Conservation (phyloP, 2,329 filamentous ascomycete genomes). For the Cadophora malorum region DNA sequence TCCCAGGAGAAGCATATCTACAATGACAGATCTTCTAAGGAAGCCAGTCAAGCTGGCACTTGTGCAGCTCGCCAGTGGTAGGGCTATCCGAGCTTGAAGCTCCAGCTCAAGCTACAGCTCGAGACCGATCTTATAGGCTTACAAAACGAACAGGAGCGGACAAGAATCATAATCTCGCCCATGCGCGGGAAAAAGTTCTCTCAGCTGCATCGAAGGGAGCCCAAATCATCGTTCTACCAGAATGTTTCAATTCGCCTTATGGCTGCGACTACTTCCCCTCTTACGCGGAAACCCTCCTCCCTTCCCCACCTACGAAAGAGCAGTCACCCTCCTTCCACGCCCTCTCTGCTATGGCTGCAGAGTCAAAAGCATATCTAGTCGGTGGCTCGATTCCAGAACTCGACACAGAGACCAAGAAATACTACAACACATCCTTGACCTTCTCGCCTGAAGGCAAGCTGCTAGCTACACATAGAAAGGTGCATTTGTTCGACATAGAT, state of each 20-base stretch:
- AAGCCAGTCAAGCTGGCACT: slow-evolving; percentile 80
- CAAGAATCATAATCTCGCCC: slow-evolving; percentile 83
- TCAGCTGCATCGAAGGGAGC: slow-evolving; percentile 80
- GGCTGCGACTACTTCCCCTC: slow-evolving; percentile 88
- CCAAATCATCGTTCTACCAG: slow-evolving; percentile 87
- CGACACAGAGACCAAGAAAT: slow-evolving; percentile 65
- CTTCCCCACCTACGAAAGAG: slow-evolving; percentile 72
- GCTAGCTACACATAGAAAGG: slow-evolving; percentile 88
- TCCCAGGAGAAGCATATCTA: slow-evolving; percentile 30
- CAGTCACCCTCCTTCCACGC: slow-evolving; percentile 87
- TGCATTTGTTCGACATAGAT: slow-evolving; percentile 97
- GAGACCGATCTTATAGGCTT: slow-evolving; percentile 4
- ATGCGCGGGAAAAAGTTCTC: slow-evolving; percentile 81
- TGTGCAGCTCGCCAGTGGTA: slow-evolving; percentile 79
- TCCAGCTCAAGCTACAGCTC: neutral
- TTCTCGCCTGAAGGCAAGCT: slow-evolving; percentile 82
- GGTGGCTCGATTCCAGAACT: slow-evolving; percentile 93
- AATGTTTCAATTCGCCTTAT: slow-evolving; percentile 99
- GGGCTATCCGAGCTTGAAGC: slow-evolving; percentile 27
- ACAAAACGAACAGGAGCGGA: slow-evolving; percentile 63
- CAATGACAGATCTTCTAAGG: slow-evolving; percentile 61
- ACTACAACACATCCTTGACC: slow-evolving; percentile 90
- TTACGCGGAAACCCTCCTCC: slow-evolving; percentile 88
- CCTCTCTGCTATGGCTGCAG: slow-evolving; percentile 77
- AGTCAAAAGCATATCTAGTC: slow-evolving; percentile 80